phyloP scores from a whole-genome alignment of 306 rosid genomes.

The Pachyrhizus erosus region DNA sequence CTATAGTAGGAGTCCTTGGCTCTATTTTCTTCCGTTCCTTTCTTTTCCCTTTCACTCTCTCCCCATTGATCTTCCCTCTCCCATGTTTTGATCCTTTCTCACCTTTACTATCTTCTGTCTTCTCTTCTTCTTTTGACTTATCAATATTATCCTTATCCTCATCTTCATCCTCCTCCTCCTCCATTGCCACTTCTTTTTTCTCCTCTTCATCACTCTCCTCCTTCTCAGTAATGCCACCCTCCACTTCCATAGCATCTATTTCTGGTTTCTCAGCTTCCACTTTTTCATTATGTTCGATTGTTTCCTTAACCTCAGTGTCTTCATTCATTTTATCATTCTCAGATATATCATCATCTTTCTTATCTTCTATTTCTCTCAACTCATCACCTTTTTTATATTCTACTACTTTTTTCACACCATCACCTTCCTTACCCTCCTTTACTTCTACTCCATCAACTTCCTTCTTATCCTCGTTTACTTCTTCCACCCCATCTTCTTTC shows the following conservation, averaged over 20 bases:
- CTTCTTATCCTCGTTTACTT: conserved; percentile 45
- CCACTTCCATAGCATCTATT: conserved; percentile 55
- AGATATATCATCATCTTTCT: conserved; percentile 34
- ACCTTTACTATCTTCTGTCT: conserved; percentile 50
- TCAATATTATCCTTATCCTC: conserved; percentile 45
- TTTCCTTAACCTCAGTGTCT: conserved; percentile 43
- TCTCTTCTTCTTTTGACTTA: conserved; percentile 43
- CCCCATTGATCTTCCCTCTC: conserved; percentile 51
- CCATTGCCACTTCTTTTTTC: conserved; percentile 31
- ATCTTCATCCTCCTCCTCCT: conserved; percentile 42
- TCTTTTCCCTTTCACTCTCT: conserved; percentile 57
- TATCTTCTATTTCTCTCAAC: neutral
- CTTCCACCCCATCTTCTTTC: conserved; percentile 41
- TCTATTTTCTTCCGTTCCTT: conserved; percentile 59
- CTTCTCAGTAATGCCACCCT: conserved; percentile 39
- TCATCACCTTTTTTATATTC: conserved; percentile 28
- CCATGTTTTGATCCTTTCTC: conserved; percentile 57
- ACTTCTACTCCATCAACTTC: conserved; percentile 11
- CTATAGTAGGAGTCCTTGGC: conserved; percentile 73
- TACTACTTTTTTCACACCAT: conserved; percentile 39
- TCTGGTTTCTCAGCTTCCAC: conserved; percentile 48
- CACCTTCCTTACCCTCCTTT: conserved; percentile 51
- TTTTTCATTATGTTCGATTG: conserved; percentile 35
- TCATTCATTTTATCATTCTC: conserved; percentile 45
- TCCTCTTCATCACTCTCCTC: conserved; percentile 40